Evolutionary conservation across 805 yeast genomes (phyloP), one percentile per base, ranked within the genome.

Genomic region (Sungouiozyma ichnusensis): DNA sequence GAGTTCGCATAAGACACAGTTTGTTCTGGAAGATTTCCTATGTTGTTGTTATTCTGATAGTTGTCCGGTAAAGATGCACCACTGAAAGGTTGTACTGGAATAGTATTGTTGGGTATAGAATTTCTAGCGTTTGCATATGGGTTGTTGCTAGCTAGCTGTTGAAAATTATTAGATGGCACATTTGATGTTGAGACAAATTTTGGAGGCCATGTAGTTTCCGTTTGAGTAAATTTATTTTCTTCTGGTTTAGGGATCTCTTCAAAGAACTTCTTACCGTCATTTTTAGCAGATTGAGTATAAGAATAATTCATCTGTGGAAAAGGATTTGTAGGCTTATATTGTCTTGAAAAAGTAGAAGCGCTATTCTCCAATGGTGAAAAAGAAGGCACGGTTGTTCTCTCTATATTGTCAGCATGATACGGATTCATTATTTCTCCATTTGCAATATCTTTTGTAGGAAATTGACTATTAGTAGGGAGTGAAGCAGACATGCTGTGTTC

Each of bases 261-360:
- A 24, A 7, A 24, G 29, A 24, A 24, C 6, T 6, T 24, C 29
- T 24, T 24, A 11, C 29, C 11, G 6, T 24, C 29, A 11, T 6
- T 6, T 24, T 24, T 11, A 6, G 29, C 11, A 7, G 29, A 11
- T 24, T 6, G 11, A 24, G 6, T 24, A 24, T 24, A 24, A 6
- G 29, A 24, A 24, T 24, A 19, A 27, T 31, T 41, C 47, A 58
- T 55, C 39, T 49, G 54, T 16, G 65, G 66, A 32, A 62, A 62
- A n/a, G 66, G 66, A 44, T 62, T 62, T 36, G 54, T 58, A 3
- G 63, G 51, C 47, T 62, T 62, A 45, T 60, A 58, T 38, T 57
- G 62, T 44, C 50, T 59, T 6, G 33, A 40, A 5, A 20, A 20
- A 27, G 33, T 35, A 11, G 35, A 13, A 11, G 19, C 29, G 11